Conservation (phyloP, 2,329 filamentous ascomycete species). For the Alternaria infectoria region DNA sequence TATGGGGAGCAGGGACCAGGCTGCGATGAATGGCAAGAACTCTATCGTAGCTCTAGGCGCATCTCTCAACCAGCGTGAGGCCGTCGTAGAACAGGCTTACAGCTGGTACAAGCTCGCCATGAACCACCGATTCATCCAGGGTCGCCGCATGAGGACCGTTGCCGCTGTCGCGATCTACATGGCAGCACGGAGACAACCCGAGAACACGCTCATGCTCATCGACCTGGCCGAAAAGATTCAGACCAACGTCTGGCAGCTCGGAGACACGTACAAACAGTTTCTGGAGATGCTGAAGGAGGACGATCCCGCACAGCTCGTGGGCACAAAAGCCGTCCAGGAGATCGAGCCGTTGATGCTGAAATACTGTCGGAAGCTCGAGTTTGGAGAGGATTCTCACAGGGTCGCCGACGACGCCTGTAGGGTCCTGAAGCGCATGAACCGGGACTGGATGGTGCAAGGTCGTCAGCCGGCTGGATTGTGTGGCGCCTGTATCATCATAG, state of each 20-base stretch:
- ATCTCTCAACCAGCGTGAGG: conserved; percentile 48
- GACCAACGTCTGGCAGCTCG: conserved; percentile 91
- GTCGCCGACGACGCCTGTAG: conserved; percentile 88
- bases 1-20: conserved; percentile 66
- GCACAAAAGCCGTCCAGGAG: conserved; percentile 67
- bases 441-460: conserved; percentile 97
- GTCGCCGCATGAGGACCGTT: conserved; percentile 82
- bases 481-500: conserved; percentile 91
- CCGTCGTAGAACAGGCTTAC: conserved; percentile 48
- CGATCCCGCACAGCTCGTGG: conserved; percentile 51
- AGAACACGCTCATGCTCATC: conserved; percentile 90
- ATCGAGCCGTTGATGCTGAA: conserved; percentile 90
- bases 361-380: conserved; percentile 91
- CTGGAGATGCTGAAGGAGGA: conserved; percentile 71
- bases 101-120: conserved; percentile 57
- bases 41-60: conserved; percentile 49
- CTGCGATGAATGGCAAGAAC: conserved; percentile 63
- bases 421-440: conserved; percentile 89
- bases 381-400: conserved; percentile 78
- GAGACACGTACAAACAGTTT: conserved; percentile 85
- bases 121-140: conserved; percentile 66
- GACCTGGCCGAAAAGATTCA: conserved; percentile 86
- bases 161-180: conserved; percentile 91
- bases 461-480: conserved; percentile 92
- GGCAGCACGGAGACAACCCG: conserved; percentile 78